Conservation (phyloP, 768 basidiomycete genomes). For the Russula griseocarnosa region DNA sequence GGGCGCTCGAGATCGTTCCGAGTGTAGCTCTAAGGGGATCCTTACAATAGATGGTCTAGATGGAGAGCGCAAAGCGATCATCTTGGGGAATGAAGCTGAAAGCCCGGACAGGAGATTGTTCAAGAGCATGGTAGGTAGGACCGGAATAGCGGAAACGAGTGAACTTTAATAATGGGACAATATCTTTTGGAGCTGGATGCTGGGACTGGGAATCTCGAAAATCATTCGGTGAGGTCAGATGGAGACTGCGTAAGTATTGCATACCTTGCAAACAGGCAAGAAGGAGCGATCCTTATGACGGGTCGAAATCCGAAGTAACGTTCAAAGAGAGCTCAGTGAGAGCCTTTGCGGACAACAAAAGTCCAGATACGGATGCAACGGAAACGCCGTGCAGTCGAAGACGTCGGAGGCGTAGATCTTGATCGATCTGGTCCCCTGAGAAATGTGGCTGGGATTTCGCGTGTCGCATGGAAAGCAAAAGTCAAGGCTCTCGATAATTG, state of each 20-base stretch:
- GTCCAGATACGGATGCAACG: background rate
- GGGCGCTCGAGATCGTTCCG: too few species aligned
- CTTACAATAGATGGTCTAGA: too few species aligned
- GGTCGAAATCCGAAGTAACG: too few species aligned
- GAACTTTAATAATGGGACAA: background rate
- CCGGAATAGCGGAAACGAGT: background rate
- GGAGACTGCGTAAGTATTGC: background rate
- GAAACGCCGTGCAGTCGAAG: background rate
- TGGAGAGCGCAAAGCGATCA: too few species aligned
- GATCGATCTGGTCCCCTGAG: background rate
- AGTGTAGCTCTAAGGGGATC: too few species aligned
- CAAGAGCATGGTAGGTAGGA: background rate
- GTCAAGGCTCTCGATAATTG: background rate
- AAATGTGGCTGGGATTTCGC: background rate
- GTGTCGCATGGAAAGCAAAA: background rate
- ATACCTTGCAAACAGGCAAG: background rate
- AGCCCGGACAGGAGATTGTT: background rate
- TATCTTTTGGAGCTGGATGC: too few species aligned
- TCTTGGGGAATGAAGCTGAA: background rate
- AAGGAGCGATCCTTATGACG: too few species aligned
- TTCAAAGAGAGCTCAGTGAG: background rate
- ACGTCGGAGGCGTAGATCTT: background rate
- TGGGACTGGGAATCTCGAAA: too few species aligned
- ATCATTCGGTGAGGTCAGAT: background rate
- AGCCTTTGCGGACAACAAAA: constrained; percentile 9